phyloP scores from a whole-genome alignment of 2,329 filamentous ascomycete species.

The Apiospora rasikravindrae region DNA sequence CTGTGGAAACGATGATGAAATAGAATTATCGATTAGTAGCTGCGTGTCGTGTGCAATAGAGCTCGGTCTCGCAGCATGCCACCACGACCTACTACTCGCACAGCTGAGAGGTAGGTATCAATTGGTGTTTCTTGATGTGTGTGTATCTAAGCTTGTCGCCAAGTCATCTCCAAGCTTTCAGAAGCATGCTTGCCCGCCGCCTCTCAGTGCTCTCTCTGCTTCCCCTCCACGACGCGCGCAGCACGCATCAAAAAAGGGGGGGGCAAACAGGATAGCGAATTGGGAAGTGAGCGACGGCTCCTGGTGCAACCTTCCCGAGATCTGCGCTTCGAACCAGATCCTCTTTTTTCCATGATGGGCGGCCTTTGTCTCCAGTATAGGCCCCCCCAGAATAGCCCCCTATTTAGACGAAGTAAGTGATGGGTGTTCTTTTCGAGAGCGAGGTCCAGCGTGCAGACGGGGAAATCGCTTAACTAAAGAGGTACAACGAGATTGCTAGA shows the following conservation, averaged over 20 bases:
- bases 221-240: neutral
- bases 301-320: conserved; percentile 7
- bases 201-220: neutral
- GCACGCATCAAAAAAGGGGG: neutral
- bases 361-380: conserved; percentile 10
- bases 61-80: neutral
- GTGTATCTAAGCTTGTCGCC: neutral
- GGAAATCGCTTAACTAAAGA: conserved; percentile 7
- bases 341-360: conserved; percentile 12
- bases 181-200: neutral
- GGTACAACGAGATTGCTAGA: neutral
- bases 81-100: neutral
- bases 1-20: conserved; percentile 16
- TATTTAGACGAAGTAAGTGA: neutral
- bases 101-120: neutral
- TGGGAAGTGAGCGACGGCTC: conserved; percentile 1
- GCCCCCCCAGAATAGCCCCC: conserved; percentile 5
- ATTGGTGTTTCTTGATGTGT: neutral
- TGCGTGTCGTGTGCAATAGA: neutral
- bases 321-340: conserved; percentile 9
- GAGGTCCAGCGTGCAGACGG: neutral
- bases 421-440: neutral
- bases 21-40: neutral
- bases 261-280: neutral
- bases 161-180: neutral